Evolutionary conservation across 1,139 yeast genomes (phyloP), one percentile per base, ranked within the genome.

Genomic region (Blastobotrys proliferans): DNA sequence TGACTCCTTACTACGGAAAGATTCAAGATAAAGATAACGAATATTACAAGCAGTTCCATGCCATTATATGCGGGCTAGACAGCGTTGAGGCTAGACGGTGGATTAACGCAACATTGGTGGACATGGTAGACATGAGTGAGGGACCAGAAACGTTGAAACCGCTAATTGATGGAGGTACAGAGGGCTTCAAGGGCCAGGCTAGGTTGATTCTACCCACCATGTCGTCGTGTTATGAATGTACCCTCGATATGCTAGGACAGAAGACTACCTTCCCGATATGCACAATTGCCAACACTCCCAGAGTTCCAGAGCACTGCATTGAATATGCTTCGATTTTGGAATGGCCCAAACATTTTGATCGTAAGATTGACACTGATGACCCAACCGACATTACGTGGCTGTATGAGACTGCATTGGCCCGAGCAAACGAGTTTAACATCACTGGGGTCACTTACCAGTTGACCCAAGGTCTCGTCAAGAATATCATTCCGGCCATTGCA

Each of bases 121-220:
- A 77, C 4, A 56, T 86, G 56, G 85, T 83, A 5, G 79, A 74
- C 47, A 61, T 61, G 0, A 64, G 69, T 5, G n/a, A n/a, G n/a
- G 73, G 74, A 42, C 77, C 77, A 26, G 76, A 74, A 37, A 63
- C 70, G 1, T 64, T 85, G 25, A 82, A 86, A 32, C 97, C 97
- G 0, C 65, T 92, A 59, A 79, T 92, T 25, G 98, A 92, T 59
- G 97, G 97, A 2, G 98, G 97, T 2, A 84, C 96, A 0, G 97
- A 92, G 58, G 97, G 97, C 0, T 83, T 92, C 57, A 75, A 86
- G 51, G 98, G 98, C 3, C 97, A 92, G 58, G 79, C 90, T 13
- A 80, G 95, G 56, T 85, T 88, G 9, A 87, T 90, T 32, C 64
- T 88, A 14, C 97, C 98, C 0, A 79, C 90, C 0, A 63, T 87